Evolutionary conservation across 305 asterid species (phyloP).

Genomic region (Fraxinus latifolia): DNA sequence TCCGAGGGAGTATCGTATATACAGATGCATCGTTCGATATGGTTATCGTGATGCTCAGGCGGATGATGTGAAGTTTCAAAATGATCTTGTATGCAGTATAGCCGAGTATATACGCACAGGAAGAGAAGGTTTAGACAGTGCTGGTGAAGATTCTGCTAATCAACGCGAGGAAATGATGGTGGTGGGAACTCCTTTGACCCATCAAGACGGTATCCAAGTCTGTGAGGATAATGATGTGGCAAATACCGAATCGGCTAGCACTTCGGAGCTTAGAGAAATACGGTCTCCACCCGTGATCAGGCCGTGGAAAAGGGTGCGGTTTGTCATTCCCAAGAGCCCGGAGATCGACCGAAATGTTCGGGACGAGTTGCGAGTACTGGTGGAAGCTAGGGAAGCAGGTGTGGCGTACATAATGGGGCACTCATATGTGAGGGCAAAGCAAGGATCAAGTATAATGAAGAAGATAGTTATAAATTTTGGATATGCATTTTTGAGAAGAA

Average conservation of each 20-base stretch:
- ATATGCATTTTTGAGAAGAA: conserved; percentile 60
- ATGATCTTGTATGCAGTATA: conserved; percentile 55
- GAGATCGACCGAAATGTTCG: conserved; percentile 22
- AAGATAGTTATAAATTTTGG: conserved; percentile 48
- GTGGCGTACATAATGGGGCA: conserved; percentile 58
- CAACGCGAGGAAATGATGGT: conserved; percentile 38
- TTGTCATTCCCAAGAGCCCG: conserved; percentile 49
- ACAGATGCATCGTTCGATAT: conserved; percentile 59
- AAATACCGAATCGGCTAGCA: conserved; percentile 23
- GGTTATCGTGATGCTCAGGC: conserved; percentile 59
- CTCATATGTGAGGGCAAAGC: conserved; percentile 52
- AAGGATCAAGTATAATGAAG: conserved; percentile 50
- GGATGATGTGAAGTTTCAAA: conserved; percentile 54
- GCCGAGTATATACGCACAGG: conserved; percentile 57
- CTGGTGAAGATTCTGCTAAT: background rate
- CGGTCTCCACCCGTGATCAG: conserved; percentile 14
- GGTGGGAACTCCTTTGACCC: conserved; percentile 46
- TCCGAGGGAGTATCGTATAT: conserved; percentile 40
- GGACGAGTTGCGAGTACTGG: conserved; percentile 48
- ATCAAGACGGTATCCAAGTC: conserved; percentile 27
- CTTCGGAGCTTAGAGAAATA: conserved; percentile 30
- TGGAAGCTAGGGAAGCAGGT: conserved; percentile 66
- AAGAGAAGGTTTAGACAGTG: background rate
- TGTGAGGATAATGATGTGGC: conserved; percentile 21
- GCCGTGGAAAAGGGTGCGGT: conserved; percentile 46